Percentiles rank a stretch among this genome's conserved stretches.
These are phyloP conservation scores for Suhomyces tanzawaensis DNA, from an alignment of 805 yeast genomes.

Conservation along the genomic window DNA sequence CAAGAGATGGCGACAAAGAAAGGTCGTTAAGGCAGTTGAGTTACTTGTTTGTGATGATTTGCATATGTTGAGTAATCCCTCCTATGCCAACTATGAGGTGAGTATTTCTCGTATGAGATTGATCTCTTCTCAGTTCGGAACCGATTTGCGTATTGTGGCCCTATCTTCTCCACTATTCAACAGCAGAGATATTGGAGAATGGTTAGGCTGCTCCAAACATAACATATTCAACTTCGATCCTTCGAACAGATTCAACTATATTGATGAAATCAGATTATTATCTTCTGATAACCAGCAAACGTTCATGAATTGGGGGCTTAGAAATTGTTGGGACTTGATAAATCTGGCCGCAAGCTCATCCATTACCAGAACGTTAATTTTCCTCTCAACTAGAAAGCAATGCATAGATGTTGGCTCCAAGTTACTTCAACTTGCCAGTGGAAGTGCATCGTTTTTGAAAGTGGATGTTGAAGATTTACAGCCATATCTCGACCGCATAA, in stretches of 20 bases:
- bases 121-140: conserved; percentile 64
- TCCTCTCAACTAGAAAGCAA: conserved; percentile 55
- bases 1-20: conserved; percentile 80
- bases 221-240: conserved; percentile 71
- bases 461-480: conserved; percentile 39
- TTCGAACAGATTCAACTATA: conserved; percentile 50
- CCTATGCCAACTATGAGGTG: conserved; percentile 65
- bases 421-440: conserved; percentile 38
- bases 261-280: conserved; percentile 57
- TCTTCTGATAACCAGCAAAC: conserved; percentile 50
- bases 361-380: conserved; percentile 41
- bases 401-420: conserved; percentile 53
- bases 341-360: conserved; percentile 3
- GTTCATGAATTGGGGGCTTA: conserved; percentile 48
- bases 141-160: conserved; percentile 59
- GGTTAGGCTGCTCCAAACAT: conserved; percentile 72
- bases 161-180: conserved; percentile 69
- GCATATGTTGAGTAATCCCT: conserved; percentile 55
- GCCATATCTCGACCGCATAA: conserved; percentile 41
- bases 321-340: conserved; percentile 47
- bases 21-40: conserved; percentile 64
- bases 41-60: conserved; percentile 70
- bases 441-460: conserved; percentile 38
- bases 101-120: conserved; percentile 69
- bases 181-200: conserved; percentile 75